Base-by-base conservation (phyloP, 306 rosid genomes). In the Corylus americana region DNA sequence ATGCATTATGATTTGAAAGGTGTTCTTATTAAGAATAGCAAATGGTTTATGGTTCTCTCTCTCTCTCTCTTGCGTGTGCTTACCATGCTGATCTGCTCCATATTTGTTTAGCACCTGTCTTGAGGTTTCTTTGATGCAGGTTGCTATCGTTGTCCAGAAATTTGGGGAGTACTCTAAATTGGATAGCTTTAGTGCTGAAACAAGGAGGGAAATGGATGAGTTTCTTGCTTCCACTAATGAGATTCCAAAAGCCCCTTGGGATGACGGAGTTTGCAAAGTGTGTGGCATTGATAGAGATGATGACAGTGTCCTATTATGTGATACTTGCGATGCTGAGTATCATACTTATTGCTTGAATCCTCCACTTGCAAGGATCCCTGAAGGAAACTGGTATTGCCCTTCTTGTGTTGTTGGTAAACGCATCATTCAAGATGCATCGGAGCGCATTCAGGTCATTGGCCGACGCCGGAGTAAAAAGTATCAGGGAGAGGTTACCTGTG, bases 311-410 rank as follows among this genome's bases (percentile, higher is more conserved):
- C 86, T 96, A 80, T 82, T 93, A 54, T 96, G 99, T 77, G 99
- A 96, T 83, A 93, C 96, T 70, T 96, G 99, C 79, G 99, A 96
- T 87, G 94, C 94, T 73, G 99, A 96, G 92, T 96, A 96, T 89
- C 99, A 96, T 87, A 96, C 97, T 76, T 96, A 96, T 83, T 96
- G 99, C 85, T 87, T 96, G 87, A 90, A 87, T 88, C 99, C 99
- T 87, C 99, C 99, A 31, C 99, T 96, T 82, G 97, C 90, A 75
- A 90, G 98, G 89, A 96, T 96, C 79, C 99, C 99, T 20, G 97
- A 93, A 79, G 99, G 99, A 82, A 96, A 96, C 79, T 96, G 99
- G 99, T 96, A 96, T 79, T 96, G 99, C 76, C 99, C 99, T 84
- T 91, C 99, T 81, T 96, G 99, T 86, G 85, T 86, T 79, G 87